phyloP scores from a whole-genome alignment of 2,329 filamentous ascomycete species.

The Tolypocladium tundrense region DNA sequence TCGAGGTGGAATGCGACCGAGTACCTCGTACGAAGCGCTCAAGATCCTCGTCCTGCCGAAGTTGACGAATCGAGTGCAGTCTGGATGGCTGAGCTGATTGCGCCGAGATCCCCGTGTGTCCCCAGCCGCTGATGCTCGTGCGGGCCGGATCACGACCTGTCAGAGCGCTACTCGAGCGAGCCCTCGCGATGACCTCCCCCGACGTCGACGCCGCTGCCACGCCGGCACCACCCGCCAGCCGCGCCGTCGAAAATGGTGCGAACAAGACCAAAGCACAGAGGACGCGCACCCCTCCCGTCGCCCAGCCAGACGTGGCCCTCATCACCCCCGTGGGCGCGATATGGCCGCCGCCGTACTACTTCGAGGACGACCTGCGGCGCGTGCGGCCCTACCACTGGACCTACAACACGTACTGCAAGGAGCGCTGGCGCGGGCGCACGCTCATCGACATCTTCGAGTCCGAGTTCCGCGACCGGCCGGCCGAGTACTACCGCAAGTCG shows the following conservation, averaged over 20 bases:
- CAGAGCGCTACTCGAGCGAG: conserved; percentile 4
- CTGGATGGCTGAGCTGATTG: background rate
- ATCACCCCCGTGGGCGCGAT: conserved; percentile 24
- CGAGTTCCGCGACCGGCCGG: conserved; percentile 82
- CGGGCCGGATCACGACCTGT: conserved; percentile 7
- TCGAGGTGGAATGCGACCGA: background rate
- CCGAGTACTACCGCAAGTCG: conserved; percentile 78
- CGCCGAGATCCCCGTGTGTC: background rate
- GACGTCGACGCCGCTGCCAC: conserved; percentile 1
- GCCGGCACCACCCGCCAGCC: conserved; percentile 4
- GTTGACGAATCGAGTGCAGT: background rate
- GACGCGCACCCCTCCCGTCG: conserved; percentile 1
- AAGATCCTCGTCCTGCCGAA: background rate
- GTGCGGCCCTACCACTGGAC: conserved; percentile 85
- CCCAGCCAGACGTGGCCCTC: conserved; percentile 13
- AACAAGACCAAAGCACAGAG: background rate
- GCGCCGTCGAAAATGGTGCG: background rate
- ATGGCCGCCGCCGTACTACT: conserved; percentile 62
- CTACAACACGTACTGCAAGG: conserved; percentile 91
- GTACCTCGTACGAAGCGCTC: no score
- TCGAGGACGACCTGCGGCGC: conserved; percentile 74
- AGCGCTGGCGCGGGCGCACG: conserved; percentile 76
- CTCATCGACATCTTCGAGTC: conserved; percentile 81
- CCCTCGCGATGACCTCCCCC: conserved; percentile 6
- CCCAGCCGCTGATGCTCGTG: conserved; percentile 6